Base-by-base conservation (phyloP, 1,139 yeast genomes). In the Nadsonia starkeyi-henricii region DNA sequence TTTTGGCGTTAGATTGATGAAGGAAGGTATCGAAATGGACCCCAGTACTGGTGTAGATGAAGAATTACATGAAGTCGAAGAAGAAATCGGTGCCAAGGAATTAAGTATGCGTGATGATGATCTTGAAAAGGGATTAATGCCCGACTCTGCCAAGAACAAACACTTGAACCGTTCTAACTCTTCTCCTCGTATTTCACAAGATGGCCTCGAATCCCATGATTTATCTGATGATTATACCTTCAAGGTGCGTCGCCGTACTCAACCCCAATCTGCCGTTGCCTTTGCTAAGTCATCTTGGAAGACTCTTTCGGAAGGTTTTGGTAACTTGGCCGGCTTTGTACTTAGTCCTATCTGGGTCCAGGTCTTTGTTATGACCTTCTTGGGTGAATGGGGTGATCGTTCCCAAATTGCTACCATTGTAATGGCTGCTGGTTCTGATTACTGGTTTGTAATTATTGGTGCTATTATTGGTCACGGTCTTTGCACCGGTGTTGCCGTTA, bases 321-420 rank as follows among this genome's bases (percentile, higher is more conserved):
- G 68, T 44, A 74, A 78, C 55, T 70, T 82, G 53, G 78, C 81
- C 2, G 67, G 78, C 2, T 75, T 80, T 52, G 68, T 88, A 17
- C 70, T 91, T 48, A 83, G 95, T 4, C 98, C 98, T 2, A 70
- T 81, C 17, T 91, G 95, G 89, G 83, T 89, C 57, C 96, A 91
- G 68, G 93, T 91, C 3, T 91, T 91, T 63, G 79, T 81, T 48
- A 89, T 93, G 97, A 86, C 96, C 1, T 93, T 93, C 64, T 71
- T 91, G 50, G 98, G 96, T 51, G 99, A 91, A 69, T 88, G 97
- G 95, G 99, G 99, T 47, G 99, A 91, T 65, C 79, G 98, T 60
- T 88, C 96, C 15, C 99, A 91, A 68, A 86, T 91, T 49, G 96
- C 97, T 41, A 93, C 96, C 43, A 88, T 91, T 60, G 98, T 98